Base-by-base conservation (phyloP, 2,329 filamentous ascomycete genomes). In the Trichoderma cornu-damae region DNA sequence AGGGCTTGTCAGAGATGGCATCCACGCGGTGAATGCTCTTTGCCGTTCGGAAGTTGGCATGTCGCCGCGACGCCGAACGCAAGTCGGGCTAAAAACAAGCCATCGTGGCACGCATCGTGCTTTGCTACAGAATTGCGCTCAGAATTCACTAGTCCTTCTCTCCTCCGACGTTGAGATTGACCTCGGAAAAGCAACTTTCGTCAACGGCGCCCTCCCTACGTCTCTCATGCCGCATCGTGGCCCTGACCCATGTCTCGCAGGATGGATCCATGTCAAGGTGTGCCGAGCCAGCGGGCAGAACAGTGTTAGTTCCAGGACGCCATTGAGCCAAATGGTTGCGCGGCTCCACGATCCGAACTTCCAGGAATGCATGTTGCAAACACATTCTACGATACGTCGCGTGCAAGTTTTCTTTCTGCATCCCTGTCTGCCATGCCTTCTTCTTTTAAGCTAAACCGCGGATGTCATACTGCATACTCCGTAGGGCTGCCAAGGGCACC, bases 401-500 rank as follows among this genome's bases (percentile, higher is more conserved):
- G 16, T 44, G 50, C 40, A n/a, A n/a, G n/a, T n/a, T n/a, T 26
- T 34, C 14, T 35, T 5, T 16, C 11, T 8, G n/a, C 12, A 35
- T 24, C 50, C 40, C 38, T 35, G 50, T 34, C 18, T 35, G 50
- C 50, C 50, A 44, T 54, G 50, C 30, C 38, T 46, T 54, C 30
- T 18, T 37, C 50, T 30, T 26, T 26, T 35, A 11, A 44, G n/a
- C 40, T 44, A 54, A 44, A 43, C 16, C 40, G 37, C 50, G 22
- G 50, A 46, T 54, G 38, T 4, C 40, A 26, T 44, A 44, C n/a
- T 54, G 28, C 49, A 43, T 52, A 6, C 30, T 44, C 28, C 50
- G 11, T 54, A 54, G 50, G 50, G 50, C 50, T 46, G 50, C 50
- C 40, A 54, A 54, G 50, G 28, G 30, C 22, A 54, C 38, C 20